Evolutionary conservation across 108 stramenopile genomes (phyloP).

Genomic region (Craspedostauros australis): DNA sequence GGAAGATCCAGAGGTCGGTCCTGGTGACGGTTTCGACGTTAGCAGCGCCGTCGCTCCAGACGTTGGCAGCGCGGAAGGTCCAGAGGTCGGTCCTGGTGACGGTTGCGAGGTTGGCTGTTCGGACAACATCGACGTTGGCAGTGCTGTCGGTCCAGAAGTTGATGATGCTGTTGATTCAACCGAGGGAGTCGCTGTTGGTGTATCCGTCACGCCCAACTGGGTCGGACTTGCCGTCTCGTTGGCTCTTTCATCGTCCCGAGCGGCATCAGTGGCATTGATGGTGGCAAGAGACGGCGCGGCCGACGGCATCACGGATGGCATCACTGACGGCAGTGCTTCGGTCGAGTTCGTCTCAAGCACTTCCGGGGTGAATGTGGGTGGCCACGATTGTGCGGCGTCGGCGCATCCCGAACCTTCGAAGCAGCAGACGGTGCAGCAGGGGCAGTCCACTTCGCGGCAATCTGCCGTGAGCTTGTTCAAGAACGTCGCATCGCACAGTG

Average conservation of each 20-base stretch:
- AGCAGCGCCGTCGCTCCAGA: not conserved
- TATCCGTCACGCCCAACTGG: too few species aligned
- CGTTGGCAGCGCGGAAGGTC: not conserved
- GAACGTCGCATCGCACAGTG: too few species aligned
- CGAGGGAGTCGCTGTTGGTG: slow-evolving; percentile 1
- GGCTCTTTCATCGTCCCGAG: too few species aligned
- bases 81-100: not conserved
- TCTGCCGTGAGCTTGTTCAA: slow-evolving; percentile 4
- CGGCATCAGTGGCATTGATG: too few species aligned
- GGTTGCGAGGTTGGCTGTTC: not conserved
- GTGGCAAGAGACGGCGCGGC: too few species aligned
- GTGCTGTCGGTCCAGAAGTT: slow-evolving; percentile 2
- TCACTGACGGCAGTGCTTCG: too few species aligned
- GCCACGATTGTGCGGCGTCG: not conserved
- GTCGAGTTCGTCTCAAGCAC: too few species aligned
- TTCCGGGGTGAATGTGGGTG: not conserved
- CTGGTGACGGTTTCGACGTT: not conserved
- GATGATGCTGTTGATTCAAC: not conserved
- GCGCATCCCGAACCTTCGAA: not conserved
- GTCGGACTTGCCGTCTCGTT: too few species aligned
- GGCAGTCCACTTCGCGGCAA: slow-evolving; percentile 7
- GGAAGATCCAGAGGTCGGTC: not conserved
- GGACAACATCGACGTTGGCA: not conserved
- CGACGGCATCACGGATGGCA: too few species aligned
- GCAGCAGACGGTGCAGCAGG: slow-evolving; percentile 15